Base-by-base conservation (phyloP, 208 protist genomes). In the Leishmania tarentolae region DNA sequence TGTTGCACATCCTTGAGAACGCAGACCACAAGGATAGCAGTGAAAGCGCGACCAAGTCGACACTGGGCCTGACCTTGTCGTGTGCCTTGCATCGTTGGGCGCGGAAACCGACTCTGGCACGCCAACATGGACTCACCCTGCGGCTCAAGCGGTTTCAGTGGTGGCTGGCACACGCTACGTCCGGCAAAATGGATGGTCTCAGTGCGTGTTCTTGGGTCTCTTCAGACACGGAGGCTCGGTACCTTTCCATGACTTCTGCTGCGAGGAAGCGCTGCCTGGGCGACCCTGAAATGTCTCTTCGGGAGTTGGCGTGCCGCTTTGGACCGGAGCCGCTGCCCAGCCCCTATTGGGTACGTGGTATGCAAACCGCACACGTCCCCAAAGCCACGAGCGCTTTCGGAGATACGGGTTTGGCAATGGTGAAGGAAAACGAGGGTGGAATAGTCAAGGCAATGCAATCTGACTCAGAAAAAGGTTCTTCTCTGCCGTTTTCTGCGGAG, bases 111-210 rank as follows among this genome's bases (percentile, higher is more conserved):
- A 2, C 31, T 31, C 17, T 77, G 40, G 73, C 74, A 57, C 28
- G 53, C 6, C 66, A 71, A 8, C 37, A 84, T 70, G 72, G 42
- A 13, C 65, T 80, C 7, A 44, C 53, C 15, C 2, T 75, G 66
- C 75, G 75, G 0, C 46, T 84, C n/a, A 3, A 21, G 19, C 74
- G 80, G 5, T 83, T 78, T 56, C 37, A 47, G n/a, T 15, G n/a
- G 15, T 83, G 80, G 81, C 75, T 84, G 31, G 31, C 31, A 7
- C 6, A 47, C 50, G 31, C 35, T 21, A 40, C 13, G 35, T 35
- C 63, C 28, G 44, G 15, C 21, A 24, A 61, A 31, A 24, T 61
- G 56, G 56, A 61, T 13, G 56, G 31, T 8, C 56, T 61, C 56
- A 24, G 6, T 4, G 56, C 0, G 56, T 8, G 5, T 31, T 61